Conservation (phyloP, 2,329 filamentous ascomycete genomes). For the Penicillium sp. region DNA sequence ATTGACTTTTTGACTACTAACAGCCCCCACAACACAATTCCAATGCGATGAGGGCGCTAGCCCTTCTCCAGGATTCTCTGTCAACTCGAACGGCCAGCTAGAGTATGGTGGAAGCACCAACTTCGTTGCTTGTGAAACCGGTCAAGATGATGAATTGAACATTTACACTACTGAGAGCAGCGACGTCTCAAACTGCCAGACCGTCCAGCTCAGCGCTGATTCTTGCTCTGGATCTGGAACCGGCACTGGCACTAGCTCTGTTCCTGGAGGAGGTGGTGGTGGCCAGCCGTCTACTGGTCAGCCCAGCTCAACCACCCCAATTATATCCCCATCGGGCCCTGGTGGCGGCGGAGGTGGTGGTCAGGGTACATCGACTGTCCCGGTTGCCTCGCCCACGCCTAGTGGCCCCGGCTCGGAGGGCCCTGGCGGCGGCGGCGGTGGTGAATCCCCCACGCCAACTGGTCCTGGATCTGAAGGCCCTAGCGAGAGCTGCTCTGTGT, state of each 20-base stretch:
- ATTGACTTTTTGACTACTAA: constrained; percentile 20
- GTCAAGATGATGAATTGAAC: constrained; percentile 45
- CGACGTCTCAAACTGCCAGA: constrained; percentile 39
- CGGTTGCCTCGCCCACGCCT: background rate
- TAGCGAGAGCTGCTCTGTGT: background rate
- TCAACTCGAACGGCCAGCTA: constrained; percentile 59
- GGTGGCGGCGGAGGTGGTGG: constrained; percentile 13
- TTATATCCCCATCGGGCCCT: constrained; percentile 14
- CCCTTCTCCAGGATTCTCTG: constrained; percentile 60
- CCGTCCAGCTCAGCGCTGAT: constrained; percentile 41
- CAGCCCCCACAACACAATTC: constrained; percentile 62
- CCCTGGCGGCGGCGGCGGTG: background rate
- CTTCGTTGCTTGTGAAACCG: constrained; percentile 67
- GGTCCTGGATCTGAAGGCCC: background rate
- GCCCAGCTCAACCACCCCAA: constrained; percentile 15
- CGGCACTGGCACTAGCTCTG: constrained; percentile 23
- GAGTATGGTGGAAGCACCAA: constrained; percentile 55
- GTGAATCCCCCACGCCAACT: background rate
- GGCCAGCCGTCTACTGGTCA: constrained; percentile 11
- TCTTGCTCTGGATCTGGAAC: constrained; percentile 37
- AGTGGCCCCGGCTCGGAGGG: constrained; percentile 2
- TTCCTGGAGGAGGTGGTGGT: constrained; percentile 1
- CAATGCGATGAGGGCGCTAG: constrained; percentile 64
- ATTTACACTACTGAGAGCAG: constrained; percentile 46
- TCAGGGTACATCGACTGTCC: background rate